phyloP scores from a whole-genome alignment of 257 asterid genomes.

The Haberlea rhodopensis region DNA sequence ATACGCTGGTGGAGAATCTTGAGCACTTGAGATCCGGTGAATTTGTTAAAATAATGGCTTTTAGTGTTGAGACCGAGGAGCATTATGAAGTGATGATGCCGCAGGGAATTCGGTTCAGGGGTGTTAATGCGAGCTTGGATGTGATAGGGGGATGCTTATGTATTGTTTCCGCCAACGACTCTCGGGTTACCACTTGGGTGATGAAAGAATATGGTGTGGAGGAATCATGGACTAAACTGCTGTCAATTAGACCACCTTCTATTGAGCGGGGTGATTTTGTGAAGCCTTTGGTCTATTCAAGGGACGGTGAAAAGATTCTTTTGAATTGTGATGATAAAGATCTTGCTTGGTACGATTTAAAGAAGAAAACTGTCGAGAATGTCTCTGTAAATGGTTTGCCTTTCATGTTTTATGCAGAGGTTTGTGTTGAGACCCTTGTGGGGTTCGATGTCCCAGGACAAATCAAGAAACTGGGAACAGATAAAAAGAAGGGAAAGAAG shows the following conservation, averaged over 20 bases:
- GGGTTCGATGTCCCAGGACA: conserved; percentile 18
- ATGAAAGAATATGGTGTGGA: conserved; percentile 37
- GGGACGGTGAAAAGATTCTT: conserved; percentile 29
- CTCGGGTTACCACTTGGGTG: conserved; percentile 33
- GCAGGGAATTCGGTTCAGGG: conserved; percentile 22
- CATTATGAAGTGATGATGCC: conserved; percentile 32
- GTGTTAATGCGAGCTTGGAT: conserved; percentile 27
- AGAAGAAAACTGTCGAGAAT: conserved; percentile 21
- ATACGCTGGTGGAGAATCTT: conserved; percentile 33
- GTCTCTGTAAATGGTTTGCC: conserved; percentile 30
- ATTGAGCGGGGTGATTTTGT: conserved; percentile 28
- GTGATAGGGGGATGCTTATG: conserved; percentile 30
- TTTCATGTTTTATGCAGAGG: conserved; percentile 35
- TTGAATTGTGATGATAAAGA: conserved; percentile 35
- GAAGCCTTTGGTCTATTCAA: conserved; percentile 31
- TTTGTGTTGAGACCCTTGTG: conserved; percentile 37
- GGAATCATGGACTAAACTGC: conserved; percentile 37
- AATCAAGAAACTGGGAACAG: conserved; percentile 23
- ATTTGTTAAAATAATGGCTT: conserved; percentile 31
- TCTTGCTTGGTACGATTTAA: conserved; percentile 38
- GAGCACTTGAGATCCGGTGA: not conserved
- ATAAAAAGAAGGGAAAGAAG: conserved; percentile 25
- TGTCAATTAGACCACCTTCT: conserved; percentile 24
- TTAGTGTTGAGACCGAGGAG: conserved; percentile 36
- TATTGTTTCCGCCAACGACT: conserved; percentile 20